Conservation (phyloP, 192 early-diverging fungal genomes). For the Geosiphon pyriformis region DNA sequence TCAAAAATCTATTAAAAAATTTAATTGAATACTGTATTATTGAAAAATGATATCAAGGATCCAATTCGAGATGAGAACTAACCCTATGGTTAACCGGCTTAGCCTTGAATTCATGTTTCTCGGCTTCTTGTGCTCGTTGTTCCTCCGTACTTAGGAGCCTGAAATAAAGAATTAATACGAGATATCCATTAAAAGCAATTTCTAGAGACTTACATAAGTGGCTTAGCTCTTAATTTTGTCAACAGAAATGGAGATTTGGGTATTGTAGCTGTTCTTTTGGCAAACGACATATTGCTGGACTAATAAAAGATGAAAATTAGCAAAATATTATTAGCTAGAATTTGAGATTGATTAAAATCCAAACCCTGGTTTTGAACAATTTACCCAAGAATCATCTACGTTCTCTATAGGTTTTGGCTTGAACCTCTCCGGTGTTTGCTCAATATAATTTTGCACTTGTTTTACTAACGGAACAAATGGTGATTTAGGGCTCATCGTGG, state of each 20-base stretch:
- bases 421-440: not conserved
- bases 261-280: not conserved
- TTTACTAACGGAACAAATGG: slow-evolving; percentile 5
- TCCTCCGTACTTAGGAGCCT: not conserved
- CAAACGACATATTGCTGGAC: no score
- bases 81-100: not conserved
- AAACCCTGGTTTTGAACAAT: not conserved
- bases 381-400: not conserved
- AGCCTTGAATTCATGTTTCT: not conserved
- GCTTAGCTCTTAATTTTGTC: not conserved
- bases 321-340: no score
- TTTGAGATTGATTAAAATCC: no score
- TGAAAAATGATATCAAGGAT: not conserved
- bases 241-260: not conserved
- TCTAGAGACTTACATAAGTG: not conserved
- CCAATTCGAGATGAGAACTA: not conserved
- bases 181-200: not conserved
- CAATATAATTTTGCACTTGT: not conserved
- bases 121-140: not conserved
- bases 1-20: slow-evolving; percentile 6
- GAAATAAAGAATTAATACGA: not conserved
- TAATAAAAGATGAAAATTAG: not conserved
- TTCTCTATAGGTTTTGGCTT: not conserved
- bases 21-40: not conserved
- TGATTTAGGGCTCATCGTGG: not conserved